phyloP scores from a whole-genome alignment of 2,329 filamentous ascomycete genomes.

The Aspergillus caelatus region DNA sequence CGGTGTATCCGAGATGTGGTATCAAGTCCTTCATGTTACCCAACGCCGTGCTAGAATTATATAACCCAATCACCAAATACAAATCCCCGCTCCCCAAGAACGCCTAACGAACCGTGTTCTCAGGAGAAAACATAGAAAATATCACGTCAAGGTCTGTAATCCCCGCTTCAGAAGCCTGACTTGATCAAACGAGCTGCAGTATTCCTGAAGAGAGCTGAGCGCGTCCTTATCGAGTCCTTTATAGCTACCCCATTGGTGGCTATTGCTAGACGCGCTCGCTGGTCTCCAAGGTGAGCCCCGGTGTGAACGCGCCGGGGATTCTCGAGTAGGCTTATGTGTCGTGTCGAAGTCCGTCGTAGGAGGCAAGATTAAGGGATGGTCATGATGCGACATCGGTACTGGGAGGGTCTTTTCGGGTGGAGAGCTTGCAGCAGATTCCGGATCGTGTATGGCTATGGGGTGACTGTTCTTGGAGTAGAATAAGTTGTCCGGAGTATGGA shows the following conservation, averaged over 20 bases:
- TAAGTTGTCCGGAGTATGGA: not conserved
- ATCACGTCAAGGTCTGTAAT: not conserved
- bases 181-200: conserved; percentile 5
- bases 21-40: not conserved
- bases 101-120: not conserved
- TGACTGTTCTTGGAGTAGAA: not conserved
- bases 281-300: not conserved
- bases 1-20: not conserved
- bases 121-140: not conserved
- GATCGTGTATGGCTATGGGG: not conserved
- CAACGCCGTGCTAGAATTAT: not conserved
- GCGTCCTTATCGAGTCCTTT: not conserved
- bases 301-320: not conserved
- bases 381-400: not conserved
- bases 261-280: not conserved
- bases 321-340: not conserved
- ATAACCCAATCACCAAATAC: not conserved
- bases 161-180: not conserved
- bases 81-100: not conserved
- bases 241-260: not conserved
- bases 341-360: not conserved
- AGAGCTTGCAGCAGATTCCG: not conserved
- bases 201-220: not conserved
- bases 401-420: not conserved
- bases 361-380: not conserved